Evolutionary conservation across 73 alveolate species (phyloP), one percentile per base, ranked within the genome.

Genomic region (Effrenium voratum): DNA sequence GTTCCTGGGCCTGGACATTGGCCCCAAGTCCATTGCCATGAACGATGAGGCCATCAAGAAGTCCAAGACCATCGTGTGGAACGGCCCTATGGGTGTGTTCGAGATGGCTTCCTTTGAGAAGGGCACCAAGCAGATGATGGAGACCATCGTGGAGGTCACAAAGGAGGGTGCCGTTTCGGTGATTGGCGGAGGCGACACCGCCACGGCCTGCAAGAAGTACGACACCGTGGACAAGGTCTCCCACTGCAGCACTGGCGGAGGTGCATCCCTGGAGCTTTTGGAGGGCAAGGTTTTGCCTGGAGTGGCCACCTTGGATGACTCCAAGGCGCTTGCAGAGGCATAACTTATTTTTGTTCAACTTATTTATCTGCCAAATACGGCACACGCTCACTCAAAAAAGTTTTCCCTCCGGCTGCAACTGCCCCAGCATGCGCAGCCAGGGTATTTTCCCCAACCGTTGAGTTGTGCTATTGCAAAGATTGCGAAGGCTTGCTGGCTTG

Each of bases 131-230:
- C 82, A 55, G 83, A 86, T 86, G 94, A 86, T 86, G 94, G 94
- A 86, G 80, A 86, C 80, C 83, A 86, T 86, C 70, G 94, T 86
- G 41, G 38, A 34, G 81, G 94, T 86, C 95, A 99, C 99, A 10
- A 45, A 93, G 84, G 76, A 60, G 66, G 99, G 99, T 41, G 99
- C 99, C 40, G 99, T 99, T 41, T 82, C 99, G 44, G 99, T 99
- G 50, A 99, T 98, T 75, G 99, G 99, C 41, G 99, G 99, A 22
- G 99, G 99, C 68, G 99, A 99, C 93, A 99, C 99, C n/a, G 99
- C 99, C 45, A 73, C 99, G 83, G 94, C 99, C 52, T 98, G 99
- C 76, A 84, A 98, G 95, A 63, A 91, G 95, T 32, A 36, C 96
- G 99, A 95, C 60, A 76, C 75, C 41, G n/a, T n/a, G n/a, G n/a